Evolutionary conservation across 352 stramenopile species (phyloP).

Genomic region (Phytophthora sojae): DNA sequence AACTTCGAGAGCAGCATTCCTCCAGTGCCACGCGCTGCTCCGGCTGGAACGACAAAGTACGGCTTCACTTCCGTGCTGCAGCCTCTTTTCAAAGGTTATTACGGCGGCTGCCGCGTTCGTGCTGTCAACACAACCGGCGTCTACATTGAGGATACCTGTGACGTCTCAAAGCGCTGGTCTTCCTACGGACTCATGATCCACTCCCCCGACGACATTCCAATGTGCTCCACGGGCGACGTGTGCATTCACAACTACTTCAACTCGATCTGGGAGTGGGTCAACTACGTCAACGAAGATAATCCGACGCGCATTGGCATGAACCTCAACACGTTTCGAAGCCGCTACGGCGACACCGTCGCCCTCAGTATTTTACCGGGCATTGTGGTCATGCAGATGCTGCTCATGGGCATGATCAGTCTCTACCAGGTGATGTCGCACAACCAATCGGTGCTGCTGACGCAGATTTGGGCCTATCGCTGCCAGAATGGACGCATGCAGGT

Average conservation of each 20-base stretch:
- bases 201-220: slow-evolving; percentile 34
- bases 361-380: slow-evolving; percentile 33
- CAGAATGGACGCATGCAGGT: slow-evolving; percentile 43
- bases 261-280: slow-evolving; percentile 36
- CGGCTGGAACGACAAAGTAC: slow-evolving; percentile 21
- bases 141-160: slow-evolving; percentile 32
- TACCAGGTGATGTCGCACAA: slow-evolving; percentile 44
- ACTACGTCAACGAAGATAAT: slow-evolving; percentile 13
- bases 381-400: slow-evolving; percentile 36
- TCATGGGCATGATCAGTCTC: slow-evolving; percentile 37
- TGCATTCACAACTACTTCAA: slow-evolving; percentile 47
- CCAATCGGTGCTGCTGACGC: slow-evolving; percentile 34
- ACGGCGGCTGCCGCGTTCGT: slow-evolving; percentile 34
- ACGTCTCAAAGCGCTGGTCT: slow-evolving; percentile 19
- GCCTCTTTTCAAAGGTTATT: slow-evolving; percentile 36
- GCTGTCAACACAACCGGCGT: slow-evolving; percentile 27
- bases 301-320: slow-evolving; percentile 27
- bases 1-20: slow-evolving; percentile 40
- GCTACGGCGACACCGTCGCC: slow-evolving; percentile 24
- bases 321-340: slow-evolving; percentile 28
- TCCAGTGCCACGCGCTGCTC: neutral
- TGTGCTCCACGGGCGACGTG: slow-evolving; percentile 29
- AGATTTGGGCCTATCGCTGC: slow-evolving; percentile 45
- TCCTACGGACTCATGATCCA: slow-evolving; percentile 39
- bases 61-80: slow-evolving; percentile 16